Evolutionary conservation across 495 filamentous ascomycete genomes (phyloP).

Genomic region (Penicillium angulare): DNA sequence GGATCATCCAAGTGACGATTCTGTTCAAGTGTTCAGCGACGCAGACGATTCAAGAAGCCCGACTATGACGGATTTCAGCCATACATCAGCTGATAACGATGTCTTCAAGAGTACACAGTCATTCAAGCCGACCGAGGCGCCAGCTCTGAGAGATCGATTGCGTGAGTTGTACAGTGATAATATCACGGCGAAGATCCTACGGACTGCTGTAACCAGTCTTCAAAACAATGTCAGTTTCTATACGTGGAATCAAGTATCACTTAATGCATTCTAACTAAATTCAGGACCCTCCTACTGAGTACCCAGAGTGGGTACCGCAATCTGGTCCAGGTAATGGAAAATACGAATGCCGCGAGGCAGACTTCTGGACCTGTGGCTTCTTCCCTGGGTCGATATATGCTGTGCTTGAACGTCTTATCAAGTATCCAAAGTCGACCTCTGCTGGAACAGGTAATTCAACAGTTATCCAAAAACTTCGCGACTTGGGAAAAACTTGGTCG

Average conservation of each 20-base stretch:
- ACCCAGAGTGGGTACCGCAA: constrained; percentile 31
- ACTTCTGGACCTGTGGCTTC: constrained; percentile 47
- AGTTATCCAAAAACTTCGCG: constrained; percentile 2
- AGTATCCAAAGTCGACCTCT: constrained; percentile 16
- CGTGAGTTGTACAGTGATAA: constrained; percentile 25
- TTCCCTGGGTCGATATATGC: constrained; percentile 38
- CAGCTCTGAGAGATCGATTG: constrained; percentile 1
- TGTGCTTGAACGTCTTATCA: constrained; percentile 30
- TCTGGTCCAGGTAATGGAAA: constrained; percentile 16
- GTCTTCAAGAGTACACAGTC: background rate
- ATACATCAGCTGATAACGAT: background rate
- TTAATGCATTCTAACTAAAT: background rate
- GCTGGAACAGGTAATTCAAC: background rate
- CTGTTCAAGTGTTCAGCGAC: background rate
- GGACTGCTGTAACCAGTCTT: constrained; percentile 16
- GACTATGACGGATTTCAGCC: constrained; percentile 1
- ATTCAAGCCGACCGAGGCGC: background rate
- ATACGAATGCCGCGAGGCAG: constrained; percentile 34
- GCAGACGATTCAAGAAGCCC: background rate
- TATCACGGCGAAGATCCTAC: constrained; percentile 27
- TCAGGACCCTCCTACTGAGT: constrained; percentile 19
- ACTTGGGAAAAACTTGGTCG: constrained; percentile 15
- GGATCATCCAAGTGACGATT: background rate
- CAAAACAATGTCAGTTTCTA: constrained; percentile 2
- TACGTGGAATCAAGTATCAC: background rate